Evolutionary conservation across 306 rosid species (phyloP).

Genomic region (Quercus suber): DNA sequence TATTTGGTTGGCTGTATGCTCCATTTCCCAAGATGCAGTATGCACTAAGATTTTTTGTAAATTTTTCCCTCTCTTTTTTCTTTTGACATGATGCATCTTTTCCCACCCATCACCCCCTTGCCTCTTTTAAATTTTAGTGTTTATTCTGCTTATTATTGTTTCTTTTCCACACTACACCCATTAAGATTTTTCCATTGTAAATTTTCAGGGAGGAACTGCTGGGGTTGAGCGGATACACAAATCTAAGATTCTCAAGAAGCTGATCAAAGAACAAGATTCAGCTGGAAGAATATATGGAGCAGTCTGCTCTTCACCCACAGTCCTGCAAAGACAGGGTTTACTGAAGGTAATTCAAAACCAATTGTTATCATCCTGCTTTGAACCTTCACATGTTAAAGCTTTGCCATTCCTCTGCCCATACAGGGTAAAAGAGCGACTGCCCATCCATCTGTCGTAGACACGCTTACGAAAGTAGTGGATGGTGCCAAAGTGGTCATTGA

Average conservation of each 20-base stretch:
- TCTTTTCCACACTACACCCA: background rate
- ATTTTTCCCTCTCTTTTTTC: too few species aligned
- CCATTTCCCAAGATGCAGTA: too few species aligned
- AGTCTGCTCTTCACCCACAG: constrained; percentile 59
- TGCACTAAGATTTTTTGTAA: too few species aligned
- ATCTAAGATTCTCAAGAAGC: constrained; percentile 70
- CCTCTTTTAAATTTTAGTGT: too few species aligned
- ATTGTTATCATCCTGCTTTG: constrained; percentile 13
- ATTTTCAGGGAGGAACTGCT: constrained; percentile 67
- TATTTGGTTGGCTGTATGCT: too few species aligned
- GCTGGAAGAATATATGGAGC: constrained; percentile 79
- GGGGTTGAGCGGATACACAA: constrained; percentile 60
- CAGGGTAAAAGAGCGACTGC: constrained; percentile 72
- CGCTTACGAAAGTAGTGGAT: constrained; percentile 36
- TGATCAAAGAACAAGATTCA: constrained; percentile 73
- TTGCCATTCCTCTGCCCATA: constrained; percentile 6
- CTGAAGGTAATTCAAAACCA: constrained; percentile 56
- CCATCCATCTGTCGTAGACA: constrained; percentile 45
- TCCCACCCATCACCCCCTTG: too few species aligned
- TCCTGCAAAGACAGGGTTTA: constrained; percentile 75
- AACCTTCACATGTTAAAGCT: constrained; percentile 3
- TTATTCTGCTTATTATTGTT: background rate
- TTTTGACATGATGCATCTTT: too few species aligned
- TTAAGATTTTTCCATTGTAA: background rate
- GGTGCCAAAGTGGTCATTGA: constrained; percentile 74